These are phyloP conservation scores for Colletotrichum liriopes DNA, from an alignment of 2,329 filamentous ascomycete species.

Conservation along the genomic window DNA sequence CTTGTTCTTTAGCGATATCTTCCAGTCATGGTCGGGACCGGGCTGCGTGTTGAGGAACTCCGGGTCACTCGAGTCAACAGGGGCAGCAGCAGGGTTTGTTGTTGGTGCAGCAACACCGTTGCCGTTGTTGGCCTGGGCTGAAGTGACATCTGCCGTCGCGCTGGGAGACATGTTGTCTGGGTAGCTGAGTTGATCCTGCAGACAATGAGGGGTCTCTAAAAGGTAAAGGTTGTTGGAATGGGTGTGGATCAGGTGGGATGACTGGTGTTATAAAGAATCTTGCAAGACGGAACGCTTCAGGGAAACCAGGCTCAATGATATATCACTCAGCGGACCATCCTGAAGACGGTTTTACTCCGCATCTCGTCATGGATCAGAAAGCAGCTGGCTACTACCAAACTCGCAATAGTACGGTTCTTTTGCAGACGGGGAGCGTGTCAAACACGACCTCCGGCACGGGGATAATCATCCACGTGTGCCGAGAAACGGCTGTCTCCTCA, in stretches of 20 bases:
- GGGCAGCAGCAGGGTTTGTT: slow-evolving; percentile 1
- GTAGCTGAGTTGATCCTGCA: not conserved
- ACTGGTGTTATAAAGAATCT: not conserved
- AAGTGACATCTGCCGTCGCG: slow-evolving; percentile 16
- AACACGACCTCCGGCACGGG: not conserved
- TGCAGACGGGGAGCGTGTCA: not conserved
- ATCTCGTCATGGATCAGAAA: not conserved
- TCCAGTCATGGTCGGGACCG: slow-evolving; percentile 53
- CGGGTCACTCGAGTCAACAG: not conserved
- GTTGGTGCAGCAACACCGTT: slow-evolving; percentile 1
- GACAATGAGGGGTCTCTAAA: not conserved
- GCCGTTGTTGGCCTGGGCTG: slow-evolving; percentile 11
- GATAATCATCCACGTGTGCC: not conserved
- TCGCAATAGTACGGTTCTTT: not conserved
- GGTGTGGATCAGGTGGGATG: not conserved
- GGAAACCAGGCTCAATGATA: slow-evolving; percentile 13
- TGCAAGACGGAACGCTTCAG: not conserved
- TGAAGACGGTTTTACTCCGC: not conserved
- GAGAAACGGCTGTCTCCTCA: not conserved
- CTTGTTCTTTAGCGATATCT: slow-evolving; percentile 54
- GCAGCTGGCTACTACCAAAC: not conserved
- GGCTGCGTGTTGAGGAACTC: slow-evolving; percentile 52
- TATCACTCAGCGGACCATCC: slow-evolving; percentile 3
- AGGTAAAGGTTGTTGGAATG: not conserved
- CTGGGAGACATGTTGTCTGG: slow-evolving; percentile 29